A percentile compares a stretch with the other conserved stretches of the same genome.
Evolutionary conservation across 1,284 basidiomycete species (phyloP).

Genomic region (Microbotryomycetes sp.): DNA sequence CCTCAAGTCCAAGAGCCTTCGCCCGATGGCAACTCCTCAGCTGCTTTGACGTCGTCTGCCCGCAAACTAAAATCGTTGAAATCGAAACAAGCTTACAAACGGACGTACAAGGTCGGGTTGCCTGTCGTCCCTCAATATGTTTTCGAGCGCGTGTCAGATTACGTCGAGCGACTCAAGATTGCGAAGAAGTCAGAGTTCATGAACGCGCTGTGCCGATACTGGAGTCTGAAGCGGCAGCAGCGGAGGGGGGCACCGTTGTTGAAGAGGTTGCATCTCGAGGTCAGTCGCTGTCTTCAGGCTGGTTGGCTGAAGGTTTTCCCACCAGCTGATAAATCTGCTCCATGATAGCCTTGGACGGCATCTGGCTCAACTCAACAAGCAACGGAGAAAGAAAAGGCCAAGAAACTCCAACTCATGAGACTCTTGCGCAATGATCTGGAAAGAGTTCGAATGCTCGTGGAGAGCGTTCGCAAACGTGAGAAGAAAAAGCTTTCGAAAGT

Average conservation of each 20-base stretch:
- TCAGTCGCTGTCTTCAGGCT: too few relatives aligned
- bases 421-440: slow-evolving; percentile 67
- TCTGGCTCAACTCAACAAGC: slow-evolving; percentile 57
- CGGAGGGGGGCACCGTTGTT: slow-evolving; percentile 86
- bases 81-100: slow-evolving; percentile 46
- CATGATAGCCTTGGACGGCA: slow-evolving; percentile 75
- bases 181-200: slow-evolving; percentile 73
- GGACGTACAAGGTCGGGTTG: slow-evolving; percentile 48
- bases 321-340: neutral
- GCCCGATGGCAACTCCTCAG: slow-evolving; percentile 3
- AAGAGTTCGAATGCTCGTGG: slow-evolving; percentile 61
- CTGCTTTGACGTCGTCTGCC: slow-evolving; percentile 5
- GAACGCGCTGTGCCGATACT: slow-evolving; percentile 76
- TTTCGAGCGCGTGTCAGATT: slow-evolving; percentile 63
- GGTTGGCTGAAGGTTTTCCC: neutral
- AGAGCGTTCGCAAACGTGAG: slow-evolving; percentile 73
- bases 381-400: slow-evolving; percentile 72
- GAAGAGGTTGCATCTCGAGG: slow-evolving; percentile 86
- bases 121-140: slow-evolving; percentile 50
- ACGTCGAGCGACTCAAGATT: slow-evolving; percentile 64
- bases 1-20: neutral
- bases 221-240: slow-evolving; percentile 92
- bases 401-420: slow-evolving; percentile 72
- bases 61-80: slow-evolving; percentile 2
- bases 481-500: slow-evolving; percentile 68